Evolutionary conservation across 208 protist species (phyloP), one percentile per base, ranked within the genome.

Genomic region (Wallacemonas rigidus): DNA sequence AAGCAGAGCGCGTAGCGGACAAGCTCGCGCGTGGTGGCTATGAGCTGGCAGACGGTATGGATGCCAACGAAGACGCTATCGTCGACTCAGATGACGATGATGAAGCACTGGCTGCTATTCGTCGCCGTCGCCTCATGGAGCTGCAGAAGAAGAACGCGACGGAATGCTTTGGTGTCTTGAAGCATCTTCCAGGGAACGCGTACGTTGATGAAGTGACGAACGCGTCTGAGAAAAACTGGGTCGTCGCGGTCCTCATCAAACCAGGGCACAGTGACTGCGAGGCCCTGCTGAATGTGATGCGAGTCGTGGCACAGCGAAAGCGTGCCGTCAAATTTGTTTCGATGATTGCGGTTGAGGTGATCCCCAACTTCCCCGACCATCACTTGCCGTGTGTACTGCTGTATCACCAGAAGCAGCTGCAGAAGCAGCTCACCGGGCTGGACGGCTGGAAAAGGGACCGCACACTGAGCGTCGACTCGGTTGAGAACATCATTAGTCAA

Each of bases 181-280:
- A 86, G 38, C 82, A 90, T 56, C 62, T 95, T 26, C 63, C 86
- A 1, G 90, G 86, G 3, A 51, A 74, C 12, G 77, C 85, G 51
- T 97, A 97, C 79, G 85, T 94, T 43, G 54, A 82, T 11, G 92
- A 97, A 76, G 83, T 97, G 38, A 97, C 92, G 35, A 85, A 95
- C 43, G 76, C 83, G 14, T 95, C 89, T n/a, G 72, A 68, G 43
- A 63, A 69, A 35, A 71, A 81, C 41, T 94, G 87, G 87, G 90
- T 95, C 14, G 81, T 95, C 45, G 89, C 74, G 2, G 65, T 89
- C 43, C 76, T 97, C 9, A 73, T 95, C 1, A 85, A 89, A 47
- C 92, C 88, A 0, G 90, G 81, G 15, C 39, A 93, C 65, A 82
- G 76, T 43, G 81, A 92, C 67, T 91, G 89, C 67, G 92, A 97